Percentiles rank a stretch among this genome's conserved stretches.
These are phyloP conservation scores for Nannochloropsis granulata DNA, from an alignment of 108 stramenopile species.

Conservation along the genomic window DNA sequence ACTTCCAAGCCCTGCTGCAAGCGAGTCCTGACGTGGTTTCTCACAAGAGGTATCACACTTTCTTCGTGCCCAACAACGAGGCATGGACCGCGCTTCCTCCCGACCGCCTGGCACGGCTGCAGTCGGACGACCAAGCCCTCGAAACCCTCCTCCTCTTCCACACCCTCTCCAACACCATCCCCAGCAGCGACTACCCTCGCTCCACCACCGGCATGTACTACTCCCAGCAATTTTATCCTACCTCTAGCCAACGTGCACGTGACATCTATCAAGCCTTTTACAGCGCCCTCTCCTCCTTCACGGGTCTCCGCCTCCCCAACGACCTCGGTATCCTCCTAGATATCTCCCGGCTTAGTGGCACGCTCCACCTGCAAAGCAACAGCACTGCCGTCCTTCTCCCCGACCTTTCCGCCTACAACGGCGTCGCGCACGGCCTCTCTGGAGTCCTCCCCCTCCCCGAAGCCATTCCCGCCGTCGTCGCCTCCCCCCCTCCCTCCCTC, in stretches of 20 bases:
- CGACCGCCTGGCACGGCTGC: not conserved
- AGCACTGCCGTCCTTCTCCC: slow-evolving; percentile 5
- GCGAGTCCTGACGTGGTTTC: not conserved
- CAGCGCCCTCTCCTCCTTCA: not conserved
- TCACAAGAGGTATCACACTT: not conserved
- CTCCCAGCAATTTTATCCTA: not conserved
- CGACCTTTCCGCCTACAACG: slow-evolving; percentile 16
- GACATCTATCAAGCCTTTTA: not conserved
- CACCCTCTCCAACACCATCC: not conserved
- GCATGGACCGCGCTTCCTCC: not conserved
- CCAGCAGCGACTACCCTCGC: not conserved
- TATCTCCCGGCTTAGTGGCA: not conserved
- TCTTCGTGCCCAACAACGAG: not conserved
- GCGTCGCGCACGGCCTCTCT: slow-evolving; percentile 15
- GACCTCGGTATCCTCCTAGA: not conserved
- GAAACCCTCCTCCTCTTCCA: not conserved
- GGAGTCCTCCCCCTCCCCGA: slow-evolving; percentile 14
- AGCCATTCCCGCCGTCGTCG: not conserved
- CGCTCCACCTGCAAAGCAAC: not conserved
- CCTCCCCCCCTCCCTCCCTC: not conserved
- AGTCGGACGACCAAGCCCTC: not conserved
- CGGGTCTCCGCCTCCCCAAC: not conserved
- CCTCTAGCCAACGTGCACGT: not conserved
- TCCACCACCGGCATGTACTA: not conserved
- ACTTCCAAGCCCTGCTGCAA: not conserved